Evolutionary conservation across 2,329 filamentous ascomycete species (phyloP), one percentile per base, ranked within the genome.

Genomic region (Lecanicillium sp.): DNA sequence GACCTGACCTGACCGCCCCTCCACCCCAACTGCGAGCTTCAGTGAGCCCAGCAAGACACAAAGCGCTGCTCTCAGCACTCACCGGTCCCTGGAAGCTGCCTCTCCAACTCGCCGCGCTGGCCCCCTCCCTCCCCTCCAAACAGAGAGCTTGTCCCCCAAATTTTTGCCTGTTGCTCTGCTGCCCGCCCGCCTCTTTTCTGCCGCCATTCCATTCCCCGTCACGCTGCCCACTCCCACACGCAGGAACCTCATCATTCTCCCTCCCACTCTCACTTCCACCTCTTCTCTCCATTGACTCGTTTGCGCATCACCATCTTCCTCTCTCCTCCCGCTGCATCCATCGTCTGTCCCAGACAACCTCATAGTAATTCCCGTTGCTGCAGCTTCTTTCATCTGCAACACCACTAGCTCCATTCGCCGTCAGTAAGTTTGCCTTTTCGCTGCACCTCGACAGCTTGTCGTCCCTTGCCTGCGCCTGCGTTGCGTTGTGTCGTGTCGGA

Each of bases 151-250:
- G n/a, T n/a, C 45, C 44, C 45, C 29, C 27, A 48, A 45, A 20
- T 47, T 48, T 48, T 40, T 37, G 32, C 11, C 33, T 23, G 4
- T 17, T 29, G 30, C 7, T 29, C 26, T 29, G 26, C 10, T 32
- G 44, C 21, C 44, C 44, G 20, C 44, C 37, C 21, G 29, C 44
- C 37, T 26, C 36, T 37, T 48, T 48, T 48, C 45, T 48, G 45
- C 45, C 37, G 21, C 30, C 45, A 41, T 48, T 23, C 45, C 11
- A 29, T n/a, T n/a, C n/a, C n/a, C n/a, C n/a, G n/a, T n/a, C n/a
- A n/a, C n/a, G n/a, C n/a, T n/a, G n/a, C n/a, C n/a, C n/a, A n/a
- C n/a, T n/a, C n/a, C n/a, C n/a, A n/a, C n/a, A n/a, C n/a, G n/a
- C n/a, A n/a, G n/a, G n/a, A 17, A 42, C 24, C 45, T 48, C 45